Percentiles rank a stretch among this genome's conserved stretches.
Evolutionary conservation across 352 stramenopile species (phyloP).

Genomic region (Pythium vanterpoolii): DNA sequence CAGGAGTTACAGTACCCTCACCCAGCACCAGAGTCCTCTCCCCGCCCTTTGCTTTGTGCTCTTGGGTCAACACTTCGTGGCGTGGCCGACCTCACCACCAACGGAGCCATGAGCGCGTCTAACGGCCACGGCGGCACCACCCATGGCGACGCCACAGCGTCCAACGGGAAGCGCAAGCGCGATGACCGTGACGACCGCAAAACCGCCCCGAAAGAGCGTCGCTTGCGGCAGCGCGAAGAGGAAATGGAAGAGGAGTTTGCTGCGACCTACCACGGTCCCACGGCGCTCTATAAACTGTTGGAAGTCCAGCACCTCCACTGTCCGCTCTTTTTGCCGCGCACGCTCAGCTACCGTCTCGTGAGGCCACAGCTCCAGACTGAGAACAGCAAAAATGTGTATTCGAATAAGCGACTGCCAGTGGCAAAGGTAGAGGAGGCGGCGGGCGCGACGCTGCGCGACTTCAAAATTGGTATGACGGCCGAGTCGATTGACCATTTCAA

Average conservation of each 20-base stretch:
- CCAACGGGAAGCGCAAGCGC: conserved; percentile 10
- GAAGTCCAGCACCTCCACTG: conserved; percentile 68
- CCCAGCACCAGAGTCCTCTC: background rate
- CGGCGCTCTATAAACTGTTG: conserved; percentile 80
- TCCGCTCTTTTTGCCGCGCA: conserved; percentile 72
- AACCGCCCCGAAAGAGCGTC: conserved; percentile 42
- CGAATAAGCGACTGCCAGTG: background rate
- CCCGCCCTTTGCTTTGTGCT: conserved; percentile 12
- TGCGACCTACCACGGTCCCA: conserved; percentile 72
- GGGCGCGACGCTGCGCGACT: conserved; percentile 38
- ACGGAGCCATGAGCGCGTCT: conserved; percentile 1
- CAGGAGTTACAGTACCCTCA: conserved; percentile 1
- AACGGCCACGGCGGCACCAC: background rate
- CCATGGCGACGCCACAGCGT: background rate
- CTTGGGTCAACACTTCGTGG: background rate
- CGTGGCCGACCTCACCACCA: background rate
- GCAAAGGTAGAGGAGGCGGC: conserved; percentile 13
- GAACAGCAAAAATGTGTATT: conserved; percentile 9
- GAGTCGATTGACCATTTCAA: conserved; percentile 64
- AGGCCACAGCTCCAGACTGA: conserved; percentile 6
- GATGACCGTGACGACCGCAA: conserved; percentile 52
- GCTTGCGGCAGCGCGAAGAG: conserved; percentile 56
- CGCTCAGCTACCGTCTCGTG: conserved; percentile 71
- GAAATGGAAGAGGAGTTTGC: conserved; percentile 81
- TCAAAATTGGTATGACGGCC: conserved; percentile 68